phyloP scores from a whole-genome alignment of 768 basidiomycete genomes.

The Psilocybe cubensis region DNA sequence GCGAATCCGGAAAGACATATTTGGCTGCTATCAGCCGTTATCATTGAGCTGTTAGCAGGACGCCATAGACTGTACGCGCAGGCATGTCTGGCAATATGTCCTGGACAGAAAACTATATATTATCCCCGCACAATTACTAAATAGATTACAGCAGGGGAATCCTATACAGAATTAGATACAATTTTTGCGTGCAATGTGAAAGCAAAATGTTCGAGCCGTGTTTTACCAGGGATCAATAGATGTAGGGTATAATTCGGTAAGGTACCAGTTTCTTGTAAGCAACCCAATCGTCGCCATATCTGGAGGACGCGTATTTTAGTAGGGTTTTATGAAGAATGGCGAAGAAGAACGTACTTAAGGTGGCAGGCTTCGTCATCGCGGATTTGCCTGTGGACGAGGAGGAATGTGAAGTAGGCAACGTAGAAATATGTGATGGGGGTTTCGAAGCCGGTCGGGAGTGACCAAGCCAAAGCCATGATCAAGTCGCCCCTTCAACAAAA shows the following conservation, averaged over 20 bases:
- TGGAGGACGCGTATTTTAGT: slow-evolving; percentile 32
- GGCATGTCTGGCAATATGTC: not conserved
- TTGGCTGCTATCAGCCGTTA: slow-evolving; percentile 43
- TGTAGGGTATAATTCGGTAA: slow-evolving; percentile 83
- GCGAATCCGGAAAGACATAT: slow-evolving; percentile 45
- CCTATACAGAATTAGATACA: not conserved
- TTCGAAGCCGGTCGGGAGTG: slow-evolving; percentile 86
- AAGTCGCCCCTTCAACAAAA: slow-evolving; percentile 69
- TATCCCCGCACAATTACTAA: not conserved
- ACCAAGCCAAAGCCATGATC: slow-evolving; percentile 93
- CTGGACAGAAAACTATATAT: not conserved
- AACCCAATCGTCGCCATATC: slow-evolving; percentile 94
- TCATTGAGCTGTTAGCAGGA: slow-evolving; percentile 24
- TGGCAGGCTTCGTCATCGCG: slow-evolving; percentile 93
- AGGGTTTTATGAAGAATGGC: not conserved
- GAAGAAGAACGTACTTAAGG: slow-evolving; percentile 65
- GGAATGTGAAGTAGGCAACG: slow-evolving; percentile 82
- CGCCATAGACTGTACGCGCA: not conserved
- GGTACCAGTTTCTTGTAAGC: slow-evolving; percentile 88
- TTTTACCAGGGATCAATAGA: slow-evolving; percentile 52
- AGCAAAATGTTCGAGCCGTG: not conserved
- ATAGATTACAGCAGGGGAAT: not conserved
- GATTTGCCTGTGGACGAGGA: slow-evolving; percentile 88
- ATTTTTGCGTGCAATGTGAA: not conserved
- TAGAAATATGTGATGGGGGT: slow-evolving; percentile 98